phyloP scores from a whole-genome alignment of 306 rosid species.

The Begonia peltatifolia region DNA sequence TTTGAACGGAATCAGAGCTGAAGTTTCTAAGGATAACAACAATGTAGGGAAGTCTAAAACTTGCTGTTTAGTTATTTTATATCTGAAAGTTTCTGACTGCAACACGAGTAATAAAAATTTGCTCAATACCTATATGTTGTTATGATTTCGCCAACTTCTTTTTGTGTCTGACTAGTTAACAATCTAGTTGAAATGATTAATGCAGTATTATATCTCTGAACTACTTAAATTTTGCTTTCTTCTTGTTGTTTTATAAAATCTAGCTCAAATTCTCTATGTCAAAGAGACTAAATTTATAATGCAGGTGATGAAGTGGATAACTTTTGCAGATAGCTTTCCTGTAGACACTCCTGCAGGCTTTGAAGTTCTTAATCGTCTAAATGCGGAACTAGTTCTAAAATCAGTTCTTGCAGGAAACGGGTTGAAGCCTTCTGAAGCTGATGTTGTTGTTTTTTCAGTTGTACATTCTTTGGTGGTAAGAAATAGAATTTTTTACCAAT shows the following conservation, averaged over 20 bases:
- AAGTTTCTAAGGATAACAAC: slow-evolving; percentile 16
- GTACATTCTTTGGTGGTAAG: slow-evolving; percentile 69
- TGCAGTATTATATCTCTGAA: background rate
- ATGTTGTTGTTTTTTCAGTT: slow-evolving; percentile 56
- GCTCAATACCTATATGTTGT: no score
- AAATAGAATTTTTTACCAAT: slow-evolving; percentile 1
- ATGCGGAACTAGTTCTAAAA: slow-evolving; percentile 39
- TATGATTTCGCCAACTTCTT: background rate
- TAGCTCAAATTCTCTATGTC: slow-evolving; percentile 5
- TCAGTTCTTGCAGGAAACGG: slow-evolving; percentile 71
- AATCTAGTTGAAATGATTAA: background rate
- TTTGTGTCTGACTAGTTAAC: background rate
- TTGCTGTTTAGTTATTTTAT: background rate
- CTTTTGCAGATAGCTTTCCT: slow-evolving; percentile 54
- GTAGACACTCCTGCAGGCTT: slow-evolving; percentile 25
- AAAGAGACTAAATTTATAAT: slow-evolving; percentile 8
- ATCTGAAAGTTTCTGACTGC: background rate
- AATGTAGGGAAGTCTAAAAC: slow-evolving; percentile 25
- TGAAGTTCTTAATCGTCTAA: slow-evolving; percentile 50
- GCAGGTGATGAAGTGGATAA: slow-evolving; percentile 63
- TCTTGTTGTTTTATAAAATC: background rate
- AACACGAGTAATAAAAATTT: background rate
- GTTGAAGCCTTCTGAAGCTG: slow-evolving; percentile 61
- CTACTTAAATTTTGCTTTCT: background rate
- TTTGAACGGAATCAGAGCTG: slow-evolving; percentile 21